Percentiles rank a stretch among this genome's conserved stretches.
Evolutionary conservation across 139 green algal genomes (phyloP).

Genomic region (Coccomyxa sp.): DNA sequence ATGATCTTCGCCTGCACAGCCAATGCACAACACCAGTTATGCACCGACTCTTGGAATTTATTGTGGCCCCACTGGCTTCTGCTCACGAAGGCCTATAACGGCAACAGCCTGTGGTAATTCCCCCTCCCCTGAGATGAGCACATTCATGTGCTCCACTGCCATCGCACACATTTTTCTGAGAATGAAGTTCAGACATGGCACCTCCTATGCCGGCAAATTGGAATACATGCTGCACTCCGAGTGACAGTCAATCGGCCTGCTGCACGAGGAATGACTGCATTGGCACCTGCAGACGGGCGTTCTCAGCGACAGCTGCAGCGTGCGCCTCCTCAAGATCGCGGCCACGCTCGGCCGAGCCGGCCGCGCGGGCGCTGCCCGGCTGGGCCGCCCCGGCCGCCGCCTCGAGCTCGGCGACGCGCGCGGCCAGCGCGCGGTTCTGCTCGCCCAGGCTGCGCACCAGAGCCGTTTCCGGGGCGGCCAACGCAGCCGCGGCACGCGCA

Average conservation of each 20-base stretch:
- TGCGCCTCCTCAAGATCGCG: background rate
- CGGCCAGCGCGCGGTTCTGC: constrained; percentile 6
- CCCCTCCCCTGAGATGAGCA: too few species aligned
- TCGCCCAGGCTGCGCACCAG: constrained; percentile 6
- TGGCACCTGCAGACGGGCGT: background rate
- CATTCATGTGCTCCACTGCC: background rate
- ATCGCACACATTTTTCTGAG: background rate
- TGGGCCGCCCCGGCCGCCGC: too few species aligned
- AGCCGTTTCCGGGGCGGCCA: background rate
- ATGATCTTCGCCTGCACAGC: constrained; percentile 1
- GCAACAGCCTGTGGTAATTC: too few species aligned
- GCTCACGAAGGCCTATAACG: too few species aligned
- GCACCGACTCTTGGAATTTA: background rate
- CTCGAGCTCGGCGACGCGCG: background rate
- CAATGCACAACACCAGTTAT: background rate
- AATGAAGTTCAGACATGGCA: background rate
- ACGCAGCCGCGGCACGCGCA: too few species aligned
- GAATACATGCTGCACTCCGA: too few species aligned
- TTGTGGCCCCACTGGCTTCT: background rate
- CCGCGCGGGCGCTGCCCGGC: too few species aligned
- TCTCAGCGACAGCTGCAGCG: background rate
- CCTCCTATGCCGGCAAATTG: too few species aligned
- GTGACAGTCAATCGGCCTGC: too few species aligned
- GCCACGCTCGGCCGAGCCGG: background rate
- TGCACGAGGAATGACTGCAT: background rate